Evolutionary conservation across 2,329 filamentous ascomycete genomes (phyloP), one percentile per base, ranked within the genome.

Genomic region (Sporothrix luriei): DNA sequence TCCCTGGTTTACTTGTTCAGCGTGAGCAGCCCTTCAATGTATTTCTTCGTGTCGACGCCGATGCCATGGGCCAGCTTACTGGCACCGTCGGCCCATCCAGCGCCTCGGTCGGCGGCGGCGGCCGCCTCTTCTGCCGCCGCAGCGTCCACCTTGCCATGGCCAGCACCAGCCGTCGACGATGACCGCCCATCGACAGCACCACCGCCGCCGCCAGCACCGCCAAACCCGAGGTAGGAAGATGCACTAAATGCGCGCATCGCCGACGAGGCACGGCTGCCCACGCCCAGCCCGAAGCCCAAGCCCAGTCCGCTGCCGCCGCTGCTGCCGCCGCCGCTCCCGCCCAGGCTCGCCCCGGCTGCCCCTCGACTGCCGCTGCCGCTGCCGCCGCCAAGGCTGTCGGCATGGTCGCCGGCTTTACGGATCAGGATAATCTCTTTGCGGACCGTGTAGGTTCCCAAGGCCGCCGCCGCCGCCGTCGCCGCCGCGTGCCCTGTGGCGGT

Each of bases 11-110:
- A 84, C 48, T 82, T 78, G 76, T 84, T 85, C 75, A 93, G 77
- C 75, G 84, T 91, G 77, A 93, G 79, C 69, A 94, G 77, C 1
- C 88, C 88, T 77, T 93, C 91, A 4, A 93, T 87, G 78, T 93
- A 93, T 76, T 85, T 86, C 77, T 88, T 85, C 40, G 91, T 92
- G 81, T 94, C 91, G 46, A 93, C 84, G 0, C 91, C 91, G 72
- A 94, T 92, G 0, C 91, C 91, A 75, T 91, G 88, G 0, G 86
- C 88, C 73, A 93, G 78, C 69, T 85, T 84, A 24, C 83, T 85
- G 1, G 88, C 85, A 3, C 86, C 87, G 29, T 85, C 85, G 57
- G 83, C 75, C 82, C 86, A 81, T 69, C 83, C 59, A 3, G 26
- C 71, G 40, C 52, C 59, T 21, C 38, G 51, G 5, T 21, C 49